A percentile compares a stretch with the other conserved stretches of the same genome.
phyloP scores from a whole-genome alignment of 768 basidiomycete species.

The Suillus occidentalis region DNA sequence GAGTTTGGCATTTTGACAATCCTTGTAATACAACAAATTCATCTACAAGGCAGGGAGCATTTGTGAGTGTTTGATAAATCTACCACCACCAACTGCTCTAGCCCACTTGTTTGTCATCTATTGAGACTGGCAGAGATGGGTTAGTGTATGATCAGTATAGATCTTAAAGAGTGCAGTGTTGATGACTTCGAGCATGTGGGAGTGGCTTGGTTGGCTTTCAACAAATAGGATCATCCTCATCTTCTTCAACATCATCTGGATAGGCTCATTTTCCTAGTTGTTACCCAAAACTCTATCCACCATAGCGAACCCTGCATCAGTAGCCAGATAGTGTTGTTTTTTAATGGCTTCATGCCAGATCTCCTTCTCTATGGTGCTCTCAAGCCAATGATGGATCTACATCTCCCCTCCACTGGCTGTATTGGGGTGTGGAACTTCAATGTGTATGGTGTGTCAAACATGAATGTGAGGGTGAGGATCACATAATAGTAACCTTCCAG shows the following conservation, averaged over 20 bases:
- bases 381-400: not conserved
- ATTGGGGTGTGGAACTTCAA: not conserved
- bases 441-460: not conserved
- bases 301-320: not conserved
- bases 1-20: not conserved
- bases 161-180: not conserved
- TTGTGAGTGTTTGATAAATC: not conserved
- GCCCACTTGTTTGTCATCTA: not conserved
- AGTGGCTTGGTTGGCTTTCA: not conserved
- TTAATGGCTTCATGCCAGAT: not conserved
- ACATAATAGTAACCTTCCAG: not conserved
- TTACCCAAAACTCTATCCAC: not conserved
- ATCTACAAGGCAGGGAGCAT: not conserved
- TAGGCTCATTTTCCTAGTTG: not conserved
- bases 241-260: not conserved
- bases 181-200: not conserved
- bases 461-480: too few species aligned
- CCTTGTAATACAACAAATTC: not conserved
- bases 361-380: not conserved
- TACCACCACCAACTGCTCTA: not conserved
- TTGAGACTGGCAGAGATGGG: not conserved
- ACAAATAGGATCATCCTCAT: not conserved
- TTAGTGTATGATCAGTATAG: not conserved
- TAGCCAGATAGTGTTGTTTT: not conserved
- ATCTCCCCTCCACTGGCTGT: not conserved